Base-by-base conservation (phyloP, 768 basidiomycete genomes). In the Rhizopogon roseolus region DNA sequence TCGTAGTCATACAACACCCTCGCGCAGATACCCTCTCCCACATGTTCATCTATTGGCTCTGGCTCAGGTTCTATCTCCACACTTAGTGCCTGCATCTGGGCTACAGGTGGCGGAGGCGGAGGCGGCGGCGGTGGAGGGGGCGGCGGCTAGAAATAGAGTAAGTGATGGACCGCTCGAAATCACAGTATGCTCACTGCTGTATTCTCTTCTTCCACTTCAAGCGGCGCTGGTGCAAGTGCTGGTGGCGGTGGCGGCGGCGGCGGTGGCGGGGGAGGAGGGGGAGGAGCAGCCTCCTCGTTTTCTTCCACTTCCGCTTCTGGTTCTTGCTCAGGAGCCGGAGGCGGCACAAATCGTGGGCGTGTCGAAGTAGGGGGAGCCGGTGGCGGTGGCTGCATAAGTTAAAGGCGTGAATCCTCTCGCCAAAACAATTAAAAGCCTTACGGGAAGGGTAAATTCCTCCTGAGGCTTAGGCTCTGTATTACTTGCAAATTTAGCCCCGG, bases 1-100 rank as follows among this genome's bases (percentile, higher is more conserved):
- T 89, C 87, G 60, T 95, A 97, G 3, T 88, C 87, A 67, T 85
- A 97, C 19, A 87, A 57, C 3, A 90, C 94, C 46, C 86, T 75
- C 0, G 93, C 94, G 27, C 78, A 76, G n/a, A 81, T 57, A 3
- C 89, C 90, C 62, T 68, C 43, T 4, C 68, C 70, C 8, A 60
- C 63, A 0, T 54, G 57, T 14, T 9, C 41, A 2, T 27, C 46
- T 14, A 32, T 40, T 0, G 73, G 73, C 28, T 76, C 78, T 0
- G 74, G 72, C 34, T 74, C 76, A 0, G 76, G 69, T 4, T 72
- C 67, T 1, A 66, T 66, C 53, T 70, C 63, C 28, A 62, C 51
- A 22, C 56, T 54, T 55, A 70, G 42, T 58, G 63, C 27, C 49
- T 65, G 55, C 51, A 68, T 46, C 46, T 60, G 65, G 4, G 72